Evolutionary conservation across 2,329 filamentous ascomycete genomes (phyloP), one percentile per base, ranked within the genome.

Genomic region (Scedosporium aurantiacum): DNA sequence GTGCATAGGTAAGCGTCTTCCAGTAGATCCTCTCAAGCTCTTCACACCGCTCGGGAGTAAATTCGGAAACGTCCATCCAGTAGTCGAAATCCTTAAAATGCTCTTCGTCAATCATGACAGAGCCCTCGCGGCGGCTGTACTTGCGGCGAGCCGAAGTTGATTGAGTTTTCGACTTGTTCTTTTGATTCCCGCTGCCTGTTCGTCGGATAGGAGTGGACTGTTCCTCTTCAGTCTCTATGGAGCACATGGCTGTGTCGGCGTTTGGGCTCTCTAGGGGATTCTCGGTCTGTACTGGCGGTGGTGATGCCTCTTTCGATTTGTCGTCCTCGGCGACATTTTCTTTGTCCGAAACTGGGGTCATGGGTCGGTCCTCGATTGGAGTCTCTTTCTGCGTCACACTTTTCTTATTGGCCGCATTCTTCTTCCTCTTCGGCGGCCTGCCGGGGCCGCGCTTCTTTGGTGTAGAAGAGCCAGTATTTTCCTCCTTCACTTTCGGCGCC

Each of bases 1-100:
- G 87, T 56, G 93, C 95, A 74, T 95, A 99, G 23, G 92, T 97
- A 64, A 99, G 80, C 0, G 91, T 96, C 75, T 95, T 97, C 94
- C 94, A 99, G 75, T 99, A 99, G 52, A 87, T 88, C 60, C 90
- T 88, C 74, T 99, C 94, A 5, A 99, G 81, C 71, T 99, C 94
- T 67, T 95, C 91, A 70, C 94, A 97, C 63, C 95, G 84, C 72
- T 97, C 93, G 0, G 88, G 82, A 0, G 91, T 96, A 71, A 89
- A 99, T 60, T 97, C 91, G 5, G 92, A 89, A 37, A 91, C 82
- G 66, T 93, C 86, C 74, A 97, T 88, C 57, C 84, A 86, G 71
- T 97, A 97, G 70, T 97, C 89, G 71, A 96, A 99, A 66, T 88
- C 83, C 68, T 89, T 87, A 76, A 97, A 99, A 0, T 90, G 89